A percentile compares a stretch with the other conserved stretches of the same genome.
Conservation (phyloP, 169 alveolate genomes). For the Cryptosporidium viatorum region DNA sequence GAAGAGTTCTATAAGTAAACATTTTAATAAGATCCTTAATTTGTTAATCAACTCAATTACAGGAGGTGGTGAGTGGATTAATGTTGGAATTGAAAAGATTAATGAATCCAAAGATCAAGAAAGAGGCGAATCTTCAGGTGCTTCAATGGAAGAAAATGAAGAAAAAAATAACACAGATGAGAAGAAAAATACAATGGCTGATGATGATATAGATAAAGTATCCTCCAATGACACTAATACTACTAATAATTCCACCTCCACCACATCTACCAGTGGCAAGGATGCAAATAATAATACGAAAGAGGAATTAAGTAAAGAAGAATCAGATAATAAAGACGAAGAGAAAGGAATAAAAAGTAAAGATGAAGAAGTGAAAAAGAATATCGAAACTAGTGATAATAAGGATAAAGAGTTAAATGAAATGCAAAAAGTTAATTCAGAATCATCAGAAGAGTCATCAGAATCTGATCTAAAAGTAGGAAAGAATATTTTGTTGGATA, state of each 20-base stretch:
- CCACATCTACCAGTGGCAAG: neutral
- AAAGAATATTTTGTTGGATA: conserved; percentile 19
- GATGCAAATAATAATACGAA: neutral
- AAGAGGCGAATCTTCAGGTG: neutral
- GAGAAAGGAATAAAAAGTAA: neutral
- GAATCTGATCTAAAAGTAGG: neutral
- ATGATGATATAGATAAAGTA: neutral
- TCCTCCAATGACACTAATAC: neutral
- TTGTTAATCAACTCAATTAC: conserved; percentile 42
- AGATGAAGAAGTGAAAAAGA: neutral
- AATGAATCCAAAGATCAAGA: neutral
- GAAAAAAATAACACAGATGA: neutral
- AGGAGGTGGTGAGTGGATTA: conserved; percentile 59
- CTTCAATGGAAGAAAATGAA: neutral
- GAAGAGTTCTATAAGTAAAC: conserved; percentile 30
- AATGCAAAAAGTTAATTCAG: neutral
- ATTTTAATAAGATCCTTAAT: conserved; percentile 42
- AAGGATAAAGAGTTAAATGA: neutral
- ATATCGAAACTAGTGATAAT: neutral
- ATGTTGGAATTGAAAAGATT: conserved; percentile 31
- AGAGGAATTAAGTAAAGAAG: neutral
- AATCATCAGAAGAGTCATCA: neutral
- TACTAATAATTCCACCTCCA: neutral
- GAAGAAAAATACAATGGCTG: neutral
- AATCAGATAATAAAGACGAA: neutral